Evolutionary conservation across 345 rosid genomes (phyloP), one percentile per base, ranked within the genome.

Genomic region (Eucalyptus microcorys): DNA sequence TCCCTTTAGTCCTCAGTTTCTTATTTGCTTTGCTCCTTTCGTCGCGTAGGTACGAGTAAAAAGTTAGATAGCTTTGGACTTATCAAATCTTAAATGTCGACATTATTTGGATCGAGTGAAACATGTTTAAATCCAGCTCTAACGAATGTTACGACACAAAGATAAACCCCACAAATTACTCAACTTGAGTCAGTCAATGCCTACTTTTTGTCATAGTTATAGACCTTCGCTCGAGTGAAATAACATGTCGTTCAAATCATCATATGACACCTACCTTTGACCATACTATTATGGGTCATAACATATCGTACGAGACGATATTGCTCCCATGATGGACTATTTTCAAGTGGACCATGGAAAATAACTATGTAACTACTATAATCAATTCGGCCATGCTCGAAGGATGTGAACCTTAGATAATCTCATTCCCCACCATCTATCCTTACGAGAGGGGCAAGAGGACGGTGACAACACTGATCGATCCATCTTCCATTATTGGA

Each of bases 151-250:
- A 21, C 3, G 27, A 5, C 15, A 10, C 10, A 0, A 71, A 71
- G 14, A 71, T 34, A 37, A 10, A 24, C 26, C 26, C 45, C 45
- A 5, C 45, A 37, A 71, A 37, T 13, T 6, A 5, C 47, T 37
- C 83, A 10, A 10, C 9, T 71, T 6, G 5, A 40, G 0, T 11
- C 15, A 0, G 8, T 76, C 45, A 26, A 26, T 37, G 3, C 30
- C 30, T 6, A 21, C 3, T 40, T 21, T 40, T 6, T 0, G 8
- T 24, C 2, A 6, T 2, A 10, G 14, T 37, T 21, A 12, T 4
- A 5, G 3, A 0, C 30, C 5, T 6, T 76, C 0, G 8, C 47
- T 4, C 3, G 0, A 11, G 47, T 0, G 9, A 40, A 76, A 15
- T 11, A 21, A 76, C 14, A 37, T 37, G 47, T 11, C 8, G 3